Conservation (phyloP, 2,329 filamentous ascomycete species). For the Sporothrix globosa region DNA sequence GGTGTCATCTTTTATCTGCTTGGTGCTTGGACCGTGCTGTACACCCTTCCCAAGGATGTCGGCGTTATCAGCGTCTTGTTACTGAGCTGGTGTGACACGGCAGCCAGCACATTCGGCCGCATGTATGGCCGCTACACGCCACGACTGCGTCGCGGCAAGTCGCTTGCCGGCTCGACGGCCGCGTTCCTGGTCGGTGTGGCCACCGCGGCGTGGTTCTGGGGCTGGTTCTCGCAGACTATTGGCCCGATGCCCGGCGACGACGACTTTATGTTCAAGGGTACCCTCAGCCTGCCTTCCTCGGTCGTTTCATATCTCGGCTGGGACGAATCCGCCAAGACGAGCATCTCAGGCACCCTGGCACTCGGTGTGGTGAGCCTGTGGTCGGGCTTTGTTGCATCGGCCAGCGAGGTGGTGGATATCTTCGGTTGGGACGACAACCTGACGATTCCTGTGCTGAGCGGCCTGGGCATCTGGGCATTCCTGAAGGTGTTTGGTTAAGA, state of each 20-base stretch:
- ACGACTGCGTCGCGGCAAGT: constrained; percentile 83
- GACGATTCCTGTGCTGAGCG: constrained; percentile 91
- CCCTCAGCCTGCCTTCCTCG: constrained; percentile 68
- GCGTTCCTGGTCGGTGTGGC: constrained; percentile 81
- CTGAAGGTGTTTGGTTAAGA: constrained; percentile 77
- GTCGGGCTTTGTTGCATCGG: constrained; percentile 85
- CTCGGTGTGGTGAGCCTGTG: constrained; percentile 80
- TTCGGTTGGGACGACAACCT: constrained; percentile 97
- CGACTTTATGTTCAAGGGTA: constrained; percentile 78
- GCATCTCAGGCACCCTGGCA: constrained; percentile 71
- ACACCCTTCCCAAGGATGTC: constrained; percentile 90
- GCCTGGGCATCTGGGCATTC: constrained; percentile 87
- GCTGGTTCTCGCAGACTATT: constrained; percentile 72
- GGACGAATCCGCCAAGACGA: constrained; percentile 54
- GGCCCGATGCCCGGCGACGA: constrained; percentile 71
- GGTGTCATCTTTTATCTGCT: constrained; percentile 96
- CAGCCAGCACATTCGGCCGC: constrained; percentile 90
- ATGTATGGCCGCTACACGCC: constrained; percentile 89
- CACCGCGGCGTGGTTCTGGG: constrained; percentile 87
- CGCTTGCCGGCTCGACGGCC: constrained; percentile 82
- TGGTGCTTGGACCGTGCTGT: constrained; percentile 82
- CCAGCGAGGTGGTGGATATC: constrained; percentile 86
- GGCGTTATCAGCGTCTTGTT: constrained; percentile 86
- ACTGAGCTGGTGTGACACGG: constrained; percentile 97
- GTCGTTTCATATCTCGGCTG: constrained; percentile 46